These are phyloP conservation scores for Penicillium oxalicum DNA, from an alignment of 2,329 filamentous ascomycete genomes.

Conservation along the genomic window DNA sequence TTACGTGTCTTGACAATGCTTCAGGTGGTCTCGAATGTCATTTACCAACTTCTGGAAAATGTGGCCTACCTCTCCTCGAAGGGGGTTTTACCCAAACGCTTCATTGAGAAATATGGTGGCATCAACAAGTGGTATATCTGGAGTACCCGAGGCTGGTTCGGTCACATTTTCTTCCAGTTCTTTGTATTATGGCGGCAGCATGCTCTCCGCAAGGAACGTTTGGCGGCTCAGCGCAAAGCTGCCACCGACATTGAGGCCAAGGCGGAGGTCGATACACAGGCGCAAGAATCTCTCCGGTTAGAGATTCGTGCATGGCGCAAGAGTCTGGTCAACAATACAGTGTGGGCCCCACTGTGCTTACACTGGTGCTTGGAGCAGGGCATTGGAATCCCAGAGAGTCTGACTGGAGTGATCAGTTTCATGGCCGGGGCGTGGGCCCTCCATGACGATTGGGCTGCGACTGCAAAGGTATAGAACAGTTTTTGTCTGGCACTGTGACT, in stretches of 20 bases:
- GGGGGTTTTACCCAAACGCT: slow-evolving; percentile 54
- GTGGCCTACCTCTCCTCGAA: slow-evolving; percentile 69
- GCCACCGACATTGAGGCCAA: slow-evolving; percentile 12
- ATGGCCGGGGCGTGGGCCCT: slow-evolving; percentile 44
- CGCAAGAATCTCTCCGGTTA: slow-evolving; percentile 25
- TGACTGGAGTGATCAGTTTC: slow-evolving; percentile 55
- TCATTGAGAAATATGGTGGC: slow-evolving; percentile 42
- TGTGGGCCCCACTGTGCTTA: slow-evolving; percentile 75
- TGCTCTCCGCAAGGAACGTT: slow-evolving; percentile 27
- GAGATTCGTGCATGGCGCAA: slow-evolving; percentile 56
- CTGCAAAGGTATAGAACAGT: slow-evolving; percentile 18
- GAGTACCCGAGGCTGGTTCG: slow-evolving; percentile 75
- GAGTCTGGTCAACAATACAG: slow-evolving; percentile 58
- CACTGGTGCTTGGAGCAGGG: slow-evolving; percentile 75
- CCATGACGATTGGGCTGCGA: slow-evolving; percentile 42
- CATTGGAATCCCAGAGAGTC: slow-evolving; percentile 50
- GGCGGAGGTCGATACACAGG: slow-evolving; percentile 24
- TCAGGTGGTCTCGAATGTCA: slow-evolving; percentile 62
- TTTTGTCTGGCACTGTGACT: too few relatives aligned
- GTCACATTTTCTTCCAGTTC: slow-evolving; percentile 71
- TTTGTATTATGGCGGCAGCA: slow-evolving; percentile 53
- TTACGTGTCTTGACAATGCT: slow-evolving; percentile 55
- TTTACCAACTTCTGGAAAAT: slow-evolving; percentile 80
- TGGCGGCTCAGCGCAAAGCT: slow-evolving; percentile 18
- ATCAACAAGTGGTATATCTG: slow-evolving; percentile 60